phyloP scores from a whole-genome alignment of 108 stramenopile species.

The Nitzschia putrida region DNA sequence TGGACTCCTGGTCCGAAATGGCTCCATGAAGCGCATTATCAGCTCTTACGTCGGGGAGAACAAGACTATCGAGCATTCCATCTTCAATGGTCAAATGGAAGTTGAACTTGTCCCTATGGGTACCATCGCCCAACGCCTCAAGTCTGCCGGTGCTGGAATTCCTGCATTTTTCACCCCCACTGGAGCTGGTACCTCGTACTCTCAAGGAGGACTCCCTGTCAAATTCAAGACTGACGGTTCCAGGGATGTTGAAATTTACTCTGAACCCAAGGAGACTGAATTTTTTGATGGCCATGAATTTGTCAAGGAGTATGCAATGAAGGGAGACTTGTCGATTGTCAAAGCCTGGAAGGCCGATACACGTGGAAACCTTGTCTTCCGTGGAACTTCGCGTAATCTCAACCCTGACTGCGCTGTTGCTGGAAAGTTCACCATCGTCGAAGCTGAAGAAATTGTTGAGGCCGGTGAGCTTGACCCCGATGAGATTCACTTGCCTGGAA shows the following conservation, averaged over 20 bases:
- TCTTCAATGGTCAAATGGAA: slow-evolving; percentile 83
- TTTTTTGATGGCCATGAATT: slow-evolving; percentile 83
- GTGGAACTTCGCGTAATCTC: slow-evolving; percentile 86
- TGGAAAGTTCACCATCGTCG: slow-evolving; percentile 80
- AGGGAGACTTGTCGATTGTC: slow-evolving; percentile 79
- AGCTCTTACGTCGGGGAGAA: slow-evolving; percentile 92
- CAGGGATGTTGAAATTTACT: slow-evolving; percentile 46
- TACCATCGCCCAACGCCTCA: slow-evolving; percentile 82
- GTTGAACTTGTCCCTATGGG: slow-evolving; percentile 91
- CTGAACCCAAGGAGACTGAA: slow-evolving; percentile 63
- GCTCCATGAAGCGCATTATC: slow-evolving; percentile 86
- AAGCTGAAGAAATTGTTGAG: slow-evolving; percentile 89
- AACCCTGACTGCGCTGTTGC: slow-evolving; percentile 93
- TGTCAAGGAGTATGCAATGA: slow-evolving; percentile 87
- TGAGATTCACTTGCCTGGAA: slow-evolving; percentile 87
- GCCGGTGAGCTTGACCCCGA: slow-evolving; percentile 86
- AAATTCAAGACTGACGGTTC: slow-evolving; percentile 81
- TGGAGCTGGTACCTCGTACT: slow-evolving; percentile 87
- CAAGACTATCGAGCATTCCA: slow-evolving; percentile 81
- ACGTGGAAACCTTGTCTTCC: slow-evolving; percentile 89
- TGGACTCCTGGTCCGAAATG: slow-evolving; percentile 75
- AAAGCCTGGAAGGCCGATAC: slow-evolving; percentile 91
- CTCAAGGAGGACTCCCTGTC: slow-evolving; percentile 89
- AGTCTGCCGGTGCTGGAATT: slow-evolving; percentile 85
- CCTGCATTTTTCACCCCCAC: slow-evolving; percentile 94